Evolutionary conservation across 495 filamentous ascomycete genomes (phyloP), one percentile per base, ranked within the genome.

Genomic region (Penicillium waksmanii): DNA sequence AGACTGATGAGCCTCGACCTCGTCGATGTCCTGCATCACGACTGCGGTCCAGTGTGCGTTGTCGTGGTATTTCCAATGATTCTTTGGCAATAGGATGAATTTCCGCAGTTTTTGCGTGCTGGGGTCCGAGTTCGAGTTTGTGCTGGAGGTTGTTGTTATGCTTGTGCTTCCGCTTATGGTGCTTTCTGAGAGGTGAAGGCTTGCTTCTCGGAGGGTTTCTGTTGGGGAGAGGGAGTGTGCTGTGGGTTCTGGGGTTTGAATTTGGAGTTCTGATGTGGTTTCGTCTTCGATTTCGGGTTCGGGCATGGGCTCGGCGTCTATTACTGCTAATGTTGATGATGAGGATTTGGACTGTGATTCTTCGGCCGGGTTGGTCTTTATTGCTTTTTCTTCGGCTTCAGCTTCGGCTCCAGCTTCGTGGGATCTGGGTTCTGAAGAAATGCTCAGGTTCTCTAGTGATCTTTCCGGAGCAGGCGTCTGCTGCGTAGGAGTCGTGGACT

Each of bases 1-100:
- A 3, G 90, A 87, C 53, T 89, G 92, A 70, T 97, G 93, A 3
- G 93, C 93, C 8, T 82, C 85, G 4, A 96, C 90, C 66, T 96
- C 90, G 66, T 96, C 91, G 49, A 94, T 87, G 36, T 86, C 85
- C 33, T 86, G 82, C 89, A 97, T 94, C 66, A 83, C 87, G 1
- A 96, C 79, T 35, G 86, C 80, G 3, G 89, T 72, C 93, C 93
- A 96, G 48, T 84, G 82, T 33, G 84, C 68, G 67, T 96, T 90
- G 38, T 68, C 61, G 9, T 66, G 53, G 3, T 56, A 58, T n/a
- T 61, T 69, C 70, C 70, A 73, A 57, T 72, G 69, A 55, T 82
- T 80, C 33, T 77, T 72, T 0, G 93, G 91, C 0, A 93, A 70
- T 60, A 88, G 84, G 71, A 92, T 95, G 73, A 96, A 96, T 56